Evolutionary conservation across 805 yeast genomes (phyloP), one percentile per base, ranked within the genome.

Genomic region (Lachancea thermotolerans): DNA sequence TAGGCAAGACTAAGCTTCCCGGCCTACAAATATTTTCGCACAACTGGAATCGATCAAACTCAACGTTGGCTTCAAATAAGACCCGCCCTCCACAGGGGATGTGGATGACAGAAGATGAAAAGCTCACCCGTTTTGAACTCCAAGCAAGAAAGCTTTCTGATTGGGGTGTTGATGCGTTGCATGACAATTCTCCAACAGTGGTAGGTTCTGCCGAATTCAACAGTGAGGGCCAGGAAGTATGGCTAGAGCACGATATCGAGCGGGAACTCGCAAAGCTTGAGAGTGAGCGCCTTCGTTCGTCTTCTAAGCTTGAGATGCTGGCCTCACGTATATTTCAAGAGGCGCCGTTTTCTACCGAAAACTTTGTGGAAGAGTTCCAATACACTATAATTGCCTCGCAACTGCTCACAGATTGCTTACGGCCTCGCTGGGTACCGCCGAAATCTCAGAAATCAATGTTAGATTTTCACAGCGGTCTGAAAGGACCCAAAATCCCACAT

Each of bases 321-420:
- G 35, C 49, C 7, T 25, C 39, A 25, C 41, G 25, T 18, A 39
- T 59, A 21, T 53, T 52, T 42, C 37, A 42, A 18, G 41, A 48
- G 31, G 4, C 40, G 2, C 53, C 57, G 11, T 49, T 33, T 9
- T n/a, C 29, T 4, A 35, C 49, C 28, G 48, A 48, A 25, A 50
- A 49, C 29, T 78, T 77, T 51, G 50, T 67, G 25, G 82, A 78
- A 46, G 76, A 76, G 49, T 74, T 77, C 50, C 68, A 76, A 38
- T 78, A 77, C 54, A 57, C 67, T 3, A 56, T 78, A 2, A 68
- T 77, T 5, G 70, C 79, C 3, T 73, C 79, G 7, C 74, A 70
- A 44, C 58, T 77, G 15, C 55, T 78, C 30, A 72, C 71, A 44
- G 72, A 67, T 49, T 65, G 60, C 28, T 65, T 62, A 35, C 52